Conservation (phyloP, 1,139 yeast genomes). For the Geotrichum australiense region DNA sequence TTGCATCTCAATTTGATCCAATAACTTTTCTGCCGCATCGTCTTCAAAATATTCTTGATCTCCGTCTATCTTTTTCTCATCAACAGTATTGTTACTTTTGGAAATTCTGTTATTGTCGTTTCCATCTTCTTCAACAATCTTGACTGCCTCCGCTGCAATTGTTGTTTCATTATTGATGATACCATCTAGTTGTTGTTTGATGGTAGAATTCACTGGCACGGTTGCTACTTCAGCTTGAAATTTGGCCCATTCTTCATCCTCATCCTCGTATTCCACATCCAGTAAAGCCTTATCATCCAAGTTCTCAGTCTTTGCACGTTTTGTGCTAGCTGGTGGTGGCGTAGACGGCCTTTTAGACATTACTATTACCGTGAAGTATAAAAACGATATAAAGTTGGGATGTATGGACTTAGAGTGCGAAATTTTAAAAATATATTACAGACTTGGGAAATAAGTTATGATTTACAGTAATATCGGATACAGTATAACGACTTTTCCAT, state of each 20-base stretch:
- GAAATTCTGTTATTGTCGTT: neutral
- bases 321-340: conserved; percentile 47
- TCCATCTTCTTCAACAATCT: neutral
- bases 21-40: conserved; percentile 54
- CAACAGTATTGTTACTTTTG: neutral
- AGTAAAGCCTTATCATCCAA: neutral
- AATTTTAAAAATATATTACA: no score
- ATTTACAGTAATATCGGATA: no score
- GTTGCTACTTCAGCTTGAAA: conserved; percentile 15
- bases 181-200: conserved; percentile 7
- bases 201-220: neutral
- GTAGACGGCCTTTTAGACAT: neutral
- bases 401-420: no score
- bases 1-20: conserved; percentile 58
- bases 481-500: no score
- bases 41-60: conserved; percentile 67
- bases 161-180: conserved; percentile 1
- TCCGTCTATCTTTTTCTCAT: conserved; percentile 45
- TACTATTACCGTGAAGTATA: neutral
- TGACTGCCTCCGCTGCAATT: conserved; percentile 9
- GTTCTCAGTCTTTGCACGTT: conserved; percentile 26
- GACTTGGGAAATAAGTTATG: no score
- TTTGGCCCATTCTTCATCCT: conserved; percentile 16
- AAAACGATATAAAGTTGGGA: no score
- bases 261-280: neutral